These are phyloP conservation scores for Isabelozyma pseudorhagii DNA, from an alignment of 805 yeast genomes.

Conservation along the genomic window DNA sequence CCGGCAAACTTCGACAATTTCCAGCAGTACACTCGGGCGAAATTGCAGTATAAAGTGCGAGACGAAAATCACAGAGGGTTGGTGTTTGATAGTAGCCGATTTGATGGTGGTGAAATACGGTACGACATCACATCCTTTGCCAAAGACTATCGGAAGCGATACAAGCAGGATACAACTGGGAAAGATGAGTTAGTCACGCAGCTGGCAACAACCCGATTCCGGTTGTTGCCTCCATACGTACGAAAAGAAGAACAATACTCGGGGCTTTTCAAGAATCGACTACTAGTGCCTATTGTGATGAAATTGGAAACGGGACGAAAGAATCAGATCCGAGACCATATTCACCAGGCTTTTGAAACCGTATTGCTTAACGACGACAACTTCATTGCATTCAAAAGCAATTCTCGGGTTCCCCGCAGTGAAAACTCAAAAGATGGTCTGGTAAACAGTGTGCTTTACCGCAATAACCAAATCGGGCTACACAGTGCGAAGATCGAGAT, in stretches of 20 bases:
- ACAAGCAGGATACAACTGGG: background rate
- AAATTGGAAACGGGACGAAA: conserved; percentile 20
- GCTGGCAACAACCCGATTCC: conserved; percentile 13
- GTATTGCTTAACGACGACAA: conserved; percentile 22
- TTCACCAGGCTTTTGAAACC: conserved; percentile 12
- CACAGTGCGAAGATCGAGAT: conserved; percentile 12
- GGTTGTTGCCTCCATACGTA: conserved; percentile 9
- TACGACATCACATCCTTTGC: conserved; percentile 8
- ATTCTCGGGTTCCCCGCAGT: background rate
- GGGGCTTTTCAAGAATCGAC: conserved; percentile 7
- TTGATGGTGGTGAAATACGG: conserved; percentile 9
- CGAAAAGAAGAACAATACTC: conserved; percentile 8
- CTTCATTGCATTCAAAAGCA: conserved; percentile 12
- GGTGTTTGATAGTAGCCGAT: conserved; percentile 3
- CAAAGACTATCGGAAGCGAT: conserved; percentile 4
- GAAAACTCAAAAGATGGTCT: too few species aligned
- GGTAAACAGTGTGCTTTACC: conserved; percentile 12
- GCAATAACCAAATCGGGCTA: conserved; percentile 19
- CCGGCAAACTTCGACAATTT: background rate
- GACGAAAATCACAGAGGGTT: conserved; percentile 4
- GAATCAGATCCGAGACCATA: conserved; percentile 24
- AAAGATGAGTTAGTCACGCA: conserved; percentile 3
- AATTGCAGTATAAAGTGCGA: background rate
- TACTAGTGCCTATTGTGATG: conserved; percentile 14
- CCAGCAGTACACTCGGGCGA: conserved; percentile 1